These are phyloP conservation scores for Plasmodium cynomolgi DNA, from an alignment of 169 alveolate species.

Conservation along the genomic window DNA sequence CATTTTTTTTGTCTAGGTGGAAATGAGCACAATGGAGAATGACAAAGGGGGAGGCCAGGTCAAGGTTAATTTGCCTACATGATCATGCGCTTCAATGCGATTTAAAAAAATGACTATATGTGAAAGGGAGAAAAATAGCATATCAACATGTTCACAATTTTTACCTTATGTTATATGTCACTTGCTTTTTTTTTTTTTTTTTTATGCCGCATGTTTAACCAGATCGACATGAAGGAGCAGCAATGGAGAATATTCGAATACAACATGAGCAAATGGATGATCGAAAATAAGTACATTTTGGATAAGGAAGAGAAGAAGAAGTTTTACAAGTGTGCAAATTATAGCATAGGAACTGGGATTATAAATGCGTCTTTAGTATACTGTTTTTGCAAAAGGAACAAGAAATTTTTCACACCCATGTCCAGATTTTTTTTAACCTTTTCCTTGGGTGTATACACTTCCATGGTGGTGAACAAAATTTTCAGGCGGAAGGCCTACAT, in stretches of 20 bases:
- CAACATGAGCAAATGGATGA: conserved; percentile 73
- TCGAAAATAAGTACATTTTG: conserved; percentile 62
- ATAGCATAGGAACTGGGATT: conserved; percentile 58
- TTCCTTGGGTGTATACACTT: conserved; percentile 63
- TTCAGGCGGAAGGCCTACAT: conserved; percentile 61
- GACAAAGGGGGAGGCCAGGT: neutral
- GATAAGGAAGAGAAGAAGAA: conserved; percentile 62
- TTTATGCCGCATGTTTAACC: neutral
- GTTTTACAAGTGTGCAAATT: conserved; percentile 64
- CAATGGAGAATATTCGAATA: conserved; percentile 68
- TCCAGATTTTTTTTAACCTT: conserved; percentile 53
- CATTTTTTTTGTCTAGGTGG: conserved; percentile 17
- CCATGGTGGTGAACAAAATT: conserved; percentile 62
- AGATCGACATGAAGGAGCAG: conserved; percentile 62
- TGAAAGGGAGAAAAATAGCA: neutral
- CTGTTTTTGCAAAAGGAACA: conserved; percentile 39
- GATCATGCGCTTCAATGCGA: neutral
- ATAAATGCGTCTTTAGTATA: conserved; percentile 53
- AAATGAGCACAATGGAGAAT: conserved; percentile 34
- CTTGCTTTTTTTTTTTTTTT: neutral
- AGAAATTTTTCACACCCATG: conserved; percentile 19
- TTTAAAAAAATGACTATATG: neutral
- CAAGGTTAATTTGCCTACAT: neutral
- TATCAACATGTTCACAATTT: neutral
- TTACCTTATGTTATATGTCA: neutral